These are phyloP conservation scores for Trichoderma arundinaceum DNA, from an alignment of 2,329 filamentous ascomycete species.

Conservation along the genomic window DNA sequence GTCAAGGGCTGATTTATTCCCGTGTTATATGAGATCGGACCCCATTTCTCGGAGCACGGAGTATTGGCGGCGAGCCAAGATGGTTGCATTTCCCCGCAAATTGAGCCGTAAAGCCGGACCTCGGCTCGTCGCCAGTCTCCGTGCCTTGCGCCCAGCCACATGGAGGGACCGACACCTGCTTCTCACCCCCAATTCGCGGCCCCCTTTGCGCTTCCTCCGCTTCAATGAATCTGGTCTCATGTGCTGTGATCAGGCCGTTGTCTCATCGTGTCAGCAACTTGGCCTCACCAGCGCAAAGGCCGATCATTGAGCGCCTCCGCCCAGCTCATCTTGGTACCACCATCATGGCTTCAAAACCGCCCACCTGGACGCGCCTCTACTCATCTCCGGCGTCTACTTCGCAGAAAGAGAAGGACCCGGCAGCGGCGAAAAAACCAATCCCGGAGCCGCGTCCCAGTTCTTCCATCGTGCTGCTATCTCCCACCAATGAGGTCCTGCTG, in stretches of 20 bases:
- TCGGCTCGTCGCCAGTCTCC: conserved; percentile 20
- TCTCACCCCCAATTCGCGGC: conserved; percentile 4
- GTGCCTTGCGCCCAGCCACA: not conserved
- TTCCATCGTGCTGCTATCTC: conserved; percentile 84
- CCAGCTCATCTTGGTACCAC: not conserved
- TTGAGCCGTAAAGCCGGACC: conserved; percentile 13
- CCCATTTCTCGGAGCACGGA: conserved; percentile 20
- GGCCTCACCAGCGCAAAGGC: conserved; percentile 2
- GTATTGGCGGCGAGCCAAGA: not conserved
- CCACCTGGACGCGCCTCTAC: conserved; percentile 25
- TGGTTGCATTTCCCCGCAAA: conserved; percentile 13
- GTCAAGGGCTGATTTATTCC: not conserved
- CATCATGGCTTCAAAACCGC: conserved; percentile 26
- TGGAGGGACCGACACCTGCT: not conserved
- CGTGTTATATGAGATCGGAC: conserved; percentile 14
- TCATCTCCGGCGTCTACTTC: conserved; percentile 28
- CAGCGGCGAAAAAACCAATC: conserved; percentile 38
- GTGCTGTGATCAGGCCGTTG: conserved; percentile 16
- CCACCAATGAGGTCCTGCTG: conserved; percentile 83
- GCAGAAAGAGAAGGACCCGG: conserved; percentile 21
- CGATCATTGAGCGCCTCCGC: not conserved
- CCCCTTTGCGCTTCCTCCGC: not conserved
- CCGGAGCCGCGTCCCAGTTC: conserved; percentile 67
- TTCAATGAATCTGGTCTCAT: conserved; percentile 29
- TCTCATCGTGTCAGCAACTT: conserved; percentile 18